Conservation (phyloP, 352 stramenopile genomes). For the Phytophthora palmivora region DNA sequence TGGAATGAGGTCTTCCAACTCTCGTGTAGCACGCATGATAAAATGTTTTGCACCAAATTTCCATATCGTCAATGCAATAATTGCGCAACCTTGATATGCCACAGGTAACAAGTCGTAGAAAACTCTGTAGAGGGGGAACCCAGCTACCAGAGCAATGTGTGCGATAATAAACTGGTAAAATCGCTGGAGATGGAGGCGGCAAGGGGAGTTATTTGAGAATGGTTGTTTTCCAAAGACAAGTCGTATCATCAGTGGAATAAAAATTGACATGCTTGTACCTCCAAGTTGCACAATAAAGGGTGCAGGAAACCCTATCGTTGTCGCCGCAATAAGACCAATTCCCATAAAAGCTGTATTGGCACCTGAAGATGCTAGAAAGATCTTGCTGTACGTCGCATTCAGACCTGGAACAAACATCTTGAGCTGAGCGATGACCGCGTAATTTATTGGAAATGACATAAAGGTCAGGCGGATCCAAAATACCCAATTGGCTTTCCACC, state of each 20-base stretch:
- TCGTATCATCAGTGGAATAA: constrained; percentile 11
- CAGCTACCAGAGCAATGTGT: background rate
- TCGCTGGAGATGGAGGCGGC: background rate
- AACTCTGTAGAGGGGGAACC: background rate
- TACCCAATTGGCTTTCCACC: constrained; percentile 27
- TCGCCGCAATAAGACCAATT: constrained; percentile 2
- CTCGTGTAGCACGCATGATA: background rate
- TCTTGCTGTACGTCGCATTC: constrained; percentile 11
- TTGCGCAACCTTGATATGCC: background rate
- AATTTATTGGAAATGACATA: constrained; percentile 2
- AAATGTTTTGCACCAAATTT: constrained; percentile 12
- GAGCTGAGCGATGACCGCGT: constrained; percentile 4
- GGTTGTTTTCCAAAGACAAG: constrained; percentile 3
- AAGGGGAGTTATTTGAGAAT: constrained; percentile 9
- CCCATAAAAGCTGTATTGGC: constrained; percentile 5
- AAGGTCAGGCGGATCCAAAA: constrained; percentile 19
- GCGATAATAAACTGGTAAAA: background rate
- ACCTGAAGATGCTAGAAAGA: constrained; percentile 5
- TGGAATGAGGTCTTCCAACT: constrained; percentile 7
- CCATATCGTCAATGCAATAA: constrained; percentile 11
- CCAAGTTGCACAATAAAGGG: constrained; percentile 18
- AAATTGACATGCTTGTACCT: constrained; percentile 1
- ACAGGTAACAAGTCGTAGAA: background rate
- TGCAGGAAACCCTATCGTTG: constrained; percentile 13
- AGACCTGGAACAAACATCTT: constrained; percentile 14